phyloP scores from a whole-genome alignment of 2,329 filamentous ascomycete genomes.

The Sclerotinia minor region DNA sequence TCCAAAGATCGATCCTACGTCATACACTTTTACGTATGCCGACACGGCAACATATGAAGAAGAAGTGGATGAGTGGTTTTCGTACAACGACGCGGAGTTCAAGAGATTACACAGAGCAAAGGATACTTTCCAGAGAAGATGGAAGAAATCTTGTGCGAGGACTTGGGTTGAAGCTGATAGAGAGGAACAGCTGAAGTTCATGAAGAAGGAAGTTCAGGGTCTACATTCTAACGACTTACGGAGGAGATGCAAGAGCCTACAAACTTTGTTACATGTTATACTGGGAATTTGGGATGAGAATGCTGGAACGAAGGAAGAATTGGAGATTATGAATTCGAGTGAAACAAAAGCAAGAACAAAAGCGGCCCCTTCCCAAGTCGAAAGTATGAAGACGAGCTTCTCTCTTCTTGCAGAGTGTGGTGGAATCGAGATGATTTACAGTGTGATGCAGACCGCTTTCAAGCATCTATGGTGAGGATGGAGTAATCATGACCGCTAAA shows the following conservation, averaged over 20 bases:
- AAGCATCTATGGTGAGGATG: constrained; percentile 41
- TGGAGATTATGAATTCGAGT: constrained; percentile 43
- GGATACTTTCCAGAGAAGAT: constrained; percentile 74
- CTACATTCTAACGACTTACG: constrained; percentile 50
- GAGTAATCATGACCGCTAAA: background rate
- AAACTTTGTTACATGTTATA: constrained; percentile 60
- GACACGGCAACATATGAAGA: constrained; percentile 75
- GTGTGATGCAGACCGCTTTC: constrained; percentile 40
- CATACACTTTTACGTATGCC: constrained; percentile 83
- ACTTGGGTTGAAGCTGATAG: constrained; percentile 68
- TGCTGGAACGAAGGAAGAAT: constrained; percentile 49
- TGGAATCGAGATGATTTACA: constrained; percentile 37
- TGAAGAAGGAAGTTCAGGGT: constrained; percentile 53
- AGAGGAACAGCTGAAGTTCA: constrained; percentile 57
- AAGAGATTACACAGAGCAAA: constrained; percentile 74
- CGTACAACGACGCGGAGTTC: constrained; percentile 84
- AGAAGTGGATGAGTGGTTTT: constrained; percentile 97
- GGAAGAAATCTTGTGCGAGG: constrained; percentile 55
- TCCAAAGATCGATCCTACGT: constrained; percentile 65
- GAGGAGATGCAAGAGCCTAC: constrained; percentile 54
- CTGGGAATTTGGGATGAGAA: constrained; percentile 72
- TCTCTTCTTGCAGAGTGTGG: constrained; percentile 53
- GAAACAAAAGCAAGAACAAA: constrained; percentile 50
- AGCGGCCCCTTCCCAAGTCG: constrained; percentile 58
- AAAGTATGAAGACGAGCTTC: constrained; percentile 58